Evolutionary conservation across 805 yeast genomes (phyloP).

Genomic region (Candida argentea): DNA sequence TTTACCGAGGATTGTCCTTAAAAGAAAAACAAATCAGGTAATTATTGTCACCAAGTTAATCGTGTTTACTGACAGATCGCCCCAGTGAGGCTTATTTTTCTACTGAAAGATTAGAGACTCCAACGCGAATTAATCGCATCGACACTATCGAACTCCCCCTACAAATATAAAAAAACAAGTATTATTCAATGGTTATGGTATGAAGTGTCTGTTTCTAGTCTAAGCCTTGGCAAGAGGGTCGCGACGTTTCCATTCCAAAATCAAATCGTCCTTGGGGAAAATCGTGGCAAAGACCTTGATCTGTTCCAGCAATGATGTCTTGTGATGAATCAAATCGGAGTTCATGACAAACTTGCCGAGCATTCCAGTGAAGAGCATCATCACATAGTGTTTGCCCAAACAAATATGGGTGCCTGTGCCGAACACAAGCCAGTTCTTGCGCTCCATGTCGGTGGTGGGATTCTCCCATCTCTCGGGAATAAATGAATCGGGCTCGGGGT

Average conservation of each 20-base stretch:
- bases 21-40: too few relatives aligned
- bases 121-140: too few relatives aligned
- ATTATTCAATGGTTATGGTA: too few relatives aligned
- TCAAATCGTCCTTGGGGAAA: constrained; percentile 93
- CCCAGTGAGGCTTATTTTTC: too few relatives aligned
- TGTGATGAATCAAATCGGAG: constrained; percentile 72
- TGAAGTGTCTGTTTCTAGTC: too few relatives aligned
- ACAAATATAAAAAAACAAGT: too few relatives aligned
- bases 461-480: constrained; percentile 97
- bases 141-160: too few relatives aligned
- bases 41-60: too few relatives aligned
- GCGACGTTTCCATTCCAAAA: constrained; percentile 61
- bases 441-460: constrained; percentile 61
- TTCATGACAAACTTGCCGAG: constrained; percentile 84
- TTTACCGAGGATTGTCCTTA: too few relatives aligned
- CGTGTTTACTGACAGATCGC: too few relatives aligned
- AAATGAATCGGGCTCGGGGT: constrained; percentile 88
- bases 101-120: too few relatives aligned
- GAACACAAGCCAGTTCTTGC: constrained; percentile 91
- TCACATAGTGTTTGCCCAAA: constrained; percentile 88
- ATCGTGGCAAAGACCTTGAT: constrained; percentile 96
- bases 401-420: constrained; percentile 98
- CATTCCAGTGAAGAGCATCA: constrained; percentile 80
- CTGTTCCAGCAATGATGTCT: constrained; percentile 79
- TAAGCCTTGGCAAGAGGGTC: too few relatives aligned